Evolutionary conservation across 805 yeast genomes (phyloP), one percentile per base, ranked within the genome.

Genomic region (Candida oleophila): DNA sequence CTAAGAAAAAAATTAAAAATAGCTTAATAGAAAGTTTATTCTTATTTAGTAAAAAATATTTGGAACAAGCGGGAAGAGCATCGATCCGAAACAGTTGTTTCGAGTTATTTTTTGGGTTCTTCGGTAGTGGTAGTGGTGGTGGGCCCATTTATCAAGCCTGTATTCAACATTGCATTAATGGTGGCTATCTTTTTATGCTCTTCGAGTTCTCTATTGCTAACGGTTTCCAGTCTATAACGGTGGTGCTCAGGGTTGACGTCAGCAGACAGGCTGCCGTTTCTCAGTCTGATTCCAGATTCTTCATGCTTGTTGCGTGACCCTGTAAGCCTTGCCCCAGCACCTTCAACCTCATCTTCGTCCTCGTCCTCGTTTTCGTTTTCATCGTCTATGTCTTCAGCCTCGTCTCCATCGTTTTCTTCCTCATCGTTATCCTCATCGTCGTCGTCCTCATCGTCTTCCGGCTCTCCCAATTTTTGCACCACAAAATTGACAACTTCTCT

Each of bases 401-500:
- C 51, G 15, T 49, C 49, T 2, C 30, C 48, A 2, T 46, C 54
- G 1, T 47, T 49, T 3, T 42, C 45, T 7, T 49, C 56, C 1
- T 49, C 51, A 4, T 49, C 55, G 9, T 51, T 53, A 5, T 52
- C 54, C 2, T 53, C 55, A 9, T 49, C 60, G 2, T 52, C 55
- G 2, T 55, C 62, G 14, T 54, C 58, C n/a, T 56, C 61, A 12
- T 47, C 50, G 19, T 48, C 52, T 12, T 25, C 41, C 2, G 61
- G 60, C 25, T 47, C 47, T 4, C 65, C 65, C 11, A 61, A 44
- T 39, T 58, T 60, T 38, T 60, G 49, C 48, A 49, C 43, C 16
- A 60, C 60, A 45, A 55, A 49, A 38, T 57, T 59, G 22, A 60
- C 65, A 36, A 61, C 62, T 41, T 61, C 65, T 37, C 54, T 42